These are phyloP conservation scores for Trypanosoma congolense DNA, from an alignment of 208 protist genomes.

Conservation along the genomic window DNA sequence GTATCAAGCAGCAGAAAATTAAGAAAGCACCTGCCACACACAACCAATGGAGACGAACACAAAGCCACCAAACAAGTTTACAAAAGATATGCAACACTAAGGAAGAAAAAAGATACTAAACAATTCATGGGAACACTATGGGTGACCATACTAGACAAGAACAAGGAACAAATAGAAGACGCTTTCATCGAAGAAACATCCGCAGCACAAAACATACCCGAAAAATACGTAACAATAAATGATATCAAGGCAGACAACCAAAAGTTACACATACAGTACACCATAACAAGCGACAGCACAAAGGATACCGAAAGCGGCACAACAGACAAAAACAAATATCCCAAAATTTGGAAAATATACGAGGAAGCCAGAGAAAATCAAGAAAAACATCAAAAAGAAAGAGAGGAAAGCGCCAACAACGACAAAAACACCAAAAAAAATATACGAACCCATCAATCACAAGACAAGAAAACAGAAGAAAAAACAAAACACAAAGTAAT, in stretches of 20 bases:
- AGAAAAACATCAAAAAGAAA: constrained; percentile 42
- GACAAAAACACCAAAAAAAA: no score
- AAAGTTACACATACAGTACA: not conserved
- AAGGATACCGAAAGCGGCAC: not conserved
- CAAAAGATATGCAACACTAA: not conserved
- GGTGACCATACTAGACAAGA: not conserved
- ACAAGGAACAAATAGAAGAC: not conserved
- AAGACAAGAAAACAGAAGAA: not conserved
- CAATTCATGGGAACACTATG: not conserved
- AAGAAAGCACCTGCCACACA: not conserved
- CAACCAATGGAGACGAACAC: not conserved
- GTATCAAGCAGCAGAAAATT: not conserved
- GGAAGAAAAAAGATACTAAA: not conserved
- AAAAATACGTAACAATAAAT: not conserved
- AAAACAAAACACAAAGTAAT: not conserved
- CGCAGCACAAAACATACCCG: not conserved
- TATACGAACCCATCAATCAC: no score
- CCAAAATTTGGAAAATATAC: constrained; percentile 46
- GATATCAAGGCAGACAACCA: not conserved
- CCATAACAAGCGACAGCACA: not conserved
- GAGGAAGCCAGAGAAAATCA: constrained; percentile 32
- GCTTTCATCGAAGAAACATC: not conserved
- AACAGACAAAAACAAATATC: constrained; percentile 33
- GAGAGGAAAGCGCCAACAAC: no score
- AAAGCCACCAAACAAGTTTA: not conserved